A percentile compares a stretch with the other conserved stretches of the same genome.
Conservation (phyloP, 768 basidiomycete species). For the Naganishia vishniacii region DNA sequence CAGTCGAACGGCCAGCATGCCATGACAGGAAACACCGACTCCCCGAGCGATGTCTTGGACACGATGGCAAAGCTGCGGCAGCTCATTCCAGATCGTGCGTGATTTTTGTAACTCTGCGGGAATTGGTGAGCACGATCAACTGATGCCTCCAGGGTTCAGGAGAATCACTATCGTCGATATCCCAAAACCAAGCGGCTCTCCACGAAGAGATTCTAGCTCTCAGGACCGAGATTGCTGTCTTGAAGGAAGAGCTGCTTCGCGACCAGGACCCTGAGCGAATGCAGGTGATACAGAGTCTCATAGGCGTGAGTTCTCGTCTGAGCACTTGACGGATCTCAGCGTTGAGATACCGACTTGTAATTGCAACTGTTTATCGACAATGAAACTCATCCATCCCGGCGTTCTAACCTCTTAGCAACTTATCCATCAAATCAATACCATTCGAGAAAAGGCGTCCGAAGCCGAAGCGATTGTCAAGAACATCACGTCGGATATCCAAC, state of each 20-base stretch:
- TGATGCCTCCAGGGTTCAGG: no score
- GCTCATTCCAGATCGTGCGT: constrained; percentile 15
- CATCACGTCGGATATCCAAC: constrained; percentile 94
- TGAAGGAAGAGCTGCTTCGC: constrained; percentile 62
- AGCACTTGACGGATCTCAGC: neutral
- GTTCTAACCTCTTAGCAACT: constrained; percentile 15
- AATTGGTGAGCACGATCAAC: no score
- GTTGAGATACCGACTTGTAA: neutral
- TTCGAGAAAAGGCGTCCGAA: constrained; percentile 93
- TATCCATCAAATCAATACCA: constrained; percentile 75
- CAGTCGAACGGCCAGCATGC: neutral
- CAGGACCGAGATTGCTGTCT: constrained; percentile 63
- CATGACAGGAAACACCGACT: no score
- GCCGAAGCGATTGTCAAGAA: constrained; percentile 91
- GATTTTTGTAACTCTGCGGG: neutral
- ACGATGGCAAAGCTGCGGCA: constrained; percentile 16
- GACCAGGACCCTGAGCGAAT: constrained; percentile 85
- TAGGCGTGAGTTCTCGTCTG: constrained; percentile 61
- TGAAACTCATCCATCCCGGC: no score
- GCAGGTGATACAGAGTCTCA: constrained; percentile 90
- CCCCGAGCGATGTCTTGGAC: neutral
- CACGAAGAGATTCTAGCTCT: constrained; percentile 60
- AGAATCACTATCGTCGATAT: neutral
- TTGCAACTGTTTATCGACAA: no score
- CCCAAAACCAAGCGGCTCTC: constrained; percentile 41